Evolutionary conservation across 345 rosid genomes (phyloP).

Genomic region (Hibiscus syriacus): DNA sequence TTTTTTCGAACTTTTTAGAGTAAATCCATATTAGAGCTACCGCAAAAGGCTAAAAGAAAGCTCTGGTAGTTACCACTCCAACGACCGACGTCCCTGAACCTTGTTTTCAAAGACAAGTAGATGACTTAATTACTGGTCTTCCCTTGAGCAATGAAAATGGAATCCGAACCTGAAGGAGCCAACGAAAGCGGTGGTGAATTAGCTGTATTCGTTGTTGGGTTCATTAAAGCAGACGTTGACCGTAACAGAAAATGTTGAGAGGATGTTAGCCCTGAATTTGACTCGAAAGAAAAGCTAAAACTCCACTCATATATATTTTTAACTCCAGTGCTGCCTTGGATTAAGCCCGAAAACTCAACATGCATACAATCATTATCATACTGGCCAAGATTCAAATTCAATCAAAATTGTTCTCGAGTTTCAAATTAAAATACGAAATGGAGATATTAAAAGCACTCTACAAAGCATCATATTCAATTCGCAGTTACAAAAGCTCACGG

Average conservation of each 20-base stretch:
- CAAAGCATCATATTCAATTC: constrained; percentile 70
- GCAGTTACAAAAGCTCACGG: no score
- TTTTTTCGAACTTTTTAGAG: constrained; percentile 46
- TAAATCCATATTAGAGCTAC: constrained; percentile 65
- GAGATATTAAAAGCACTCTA: constrained; percentile 37
- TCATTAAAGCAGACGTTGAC: constrained; percentile 42
- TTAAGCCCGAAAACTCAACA: constrained; percentile 95
- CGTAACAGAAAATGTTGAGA: no score
- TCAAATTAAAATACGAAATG: constrained; percentile 77
- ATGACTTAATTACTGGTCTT: constrained; percentile 34
- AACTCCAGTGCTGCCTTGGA: constrained; percentile 93
- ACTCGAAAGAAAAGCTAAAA: constrained; percentile 57
- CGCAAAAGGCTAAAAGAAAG: constrained; percentile 74
- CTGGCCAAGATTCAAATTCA: constrained; percentile 57
- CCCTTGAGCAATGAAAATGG: constrained; percentile 18
- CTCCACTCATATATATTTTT: constrained; percentile 99
- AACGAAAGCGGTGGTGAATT: constrained; percentile 60
- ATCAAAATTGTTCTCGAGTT: constrained; percentile 62
- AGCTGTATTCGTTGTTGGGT: constrained; percentile 60
- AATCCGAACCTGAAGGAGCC: constrained; percentile 36
- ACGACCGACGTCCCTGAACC: constrained; percentile 94
- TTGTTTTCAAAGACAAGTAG: constrained; percentile 76
- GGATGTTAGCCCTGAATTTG: constrained; percentile 17
- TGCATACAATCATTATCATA: constrained; percentile 81
- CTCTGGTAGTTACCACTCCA: constrained; percentile 91